Evolutionary conservation across 495 filamentous ascomycete species (phyloP).

Genomic region (Neurospora tetraspora): DNA sequence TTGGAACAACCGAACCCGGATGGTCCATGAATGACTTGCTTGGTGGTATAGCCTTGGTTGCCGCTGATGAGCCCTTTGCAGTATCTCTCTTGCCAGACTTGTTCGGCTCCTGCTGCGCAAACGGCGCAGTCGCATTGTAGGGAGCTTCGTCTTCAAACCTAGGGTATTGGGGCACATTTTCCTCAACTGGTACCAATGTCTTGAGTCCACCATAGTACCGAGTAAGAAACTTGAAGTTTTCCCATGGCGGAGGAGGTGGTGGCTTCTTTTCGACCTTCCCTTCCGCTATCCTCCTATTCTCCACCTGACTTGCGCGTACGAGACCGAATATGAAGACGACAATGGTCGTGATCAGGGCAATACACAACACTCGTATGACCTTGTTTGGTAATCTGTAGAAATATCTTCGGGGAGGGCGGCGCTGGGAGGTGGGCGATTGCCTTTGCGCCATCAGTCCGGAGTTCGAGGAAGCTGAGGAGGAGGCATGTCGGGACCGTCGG

Average conservation of each 20-base stretch:
- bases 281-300: slow-evolving; percentile 49
- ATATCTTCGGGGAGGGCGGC: slow-evolving; percentile 29
- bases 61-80: slow-evolving; percentile 61
- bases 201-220: slow-evolving; percentile 78
- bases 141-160: slow-evolving; percentile 36
- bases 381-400: slow-evolving; percentile 53
- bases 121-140: slow-evolving; percentile 21
- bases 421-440: slow-evolving; percentile 25
- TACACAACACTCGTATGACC: slow-evolving; percentile 61
- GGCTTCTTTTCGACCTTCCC: slow-evolving; percentile 39
- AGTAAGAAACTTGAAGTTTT: slow-evolving; percentile 68
- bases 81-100: not conserved
- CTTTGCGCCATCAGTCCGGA: slow-evolving; percentile 45
- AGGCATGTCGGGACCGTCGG: slow-evolving; percentile 37
- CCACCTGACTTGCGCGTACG: slow-evolving; percentile 57
- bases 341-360: slow-evolving; percentile 55
- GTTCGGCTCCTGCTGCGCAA: slow-evolving; percentile 8
- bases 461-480: slow-evolving; percentile 37
- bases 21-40: slow-evolving; percentile 62
- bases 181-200: slow-evolving; percentile 47
- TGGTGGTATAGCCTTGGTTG: slow-evolving; percentile 57
- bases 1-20: slow-evolving; percentile 41
- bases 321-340: slow-evolving; percentile 63
- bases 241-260: slow-evolving; percentile 60
- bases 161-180: slow-evolving; percentile 74